A percentile compares a stretch with the other conserved stretches of the same genome.
Conservation (phyloP, 371 early-diverging fungal species). For the Mortierella sp. region DNA sequence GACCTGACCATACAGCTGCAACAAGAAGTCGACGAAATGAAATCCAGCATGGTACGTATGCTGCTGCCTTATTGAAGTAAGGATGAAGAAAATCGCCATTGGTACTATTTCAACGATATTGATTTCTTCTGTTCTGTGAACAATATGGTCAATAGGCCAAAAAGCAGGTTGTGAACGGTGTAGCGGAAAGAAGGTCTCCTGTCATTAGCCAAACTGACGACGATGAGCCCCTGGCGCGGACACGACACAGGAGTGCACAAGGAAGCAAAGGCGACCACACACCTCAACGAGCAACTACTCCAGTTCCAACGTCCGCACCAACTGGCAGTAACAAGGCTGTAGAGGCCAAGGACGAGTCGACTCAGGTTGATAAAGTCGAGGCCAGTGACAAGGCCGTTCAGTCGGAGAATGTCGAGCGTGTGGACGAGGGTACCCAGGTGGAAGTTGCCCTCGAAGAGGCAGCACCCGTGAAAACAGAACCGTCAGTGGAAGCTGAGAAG, state of each 20-base stretch:
- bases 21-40: constrained; percentile 43
- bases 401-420: constrained; percentile 19
- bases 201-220: constrained; percentile 6
- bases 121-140: not conserved
- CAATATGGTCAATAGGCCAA: constrained; percentile 13
- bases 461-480: not conserved
- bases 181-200: not conserved
- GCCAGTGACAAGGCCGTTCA: constrained; percentile 46
- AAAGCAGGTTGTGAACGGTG: constrained; percentile 21
- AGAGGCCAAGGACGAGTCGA: constrained; percentile 31
- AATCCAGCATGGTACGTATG: constrained; percentile 26
- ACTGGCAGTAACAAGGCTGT: not conserved
- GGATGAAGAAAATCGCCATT: not conserved
- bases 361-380: constrained; percentile 36
- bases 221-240: constrained; percentile 20
- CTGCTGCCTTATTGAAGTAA: not conserved
- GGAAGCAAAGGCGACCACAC: constrained; percentile 22
- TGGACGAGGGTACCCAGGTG: constrained; percentile 38
- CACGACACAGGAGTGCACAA: constrained; percentile 14
- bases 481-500: not conserved
- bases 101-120: not conserved
- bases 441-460: constrained; percentile 5
- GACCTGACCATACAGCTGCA: constrained; percentile 50
- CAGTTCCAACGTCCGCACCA: constrained; percentile 20
- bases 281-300: constrained; percentile 30